Percentiles rank a stretch among this genome's conserved stretches.
phyloP scores from a whole-genome alignment of 176 grass and related monocot species.

The Lolium perenne region DNA sequence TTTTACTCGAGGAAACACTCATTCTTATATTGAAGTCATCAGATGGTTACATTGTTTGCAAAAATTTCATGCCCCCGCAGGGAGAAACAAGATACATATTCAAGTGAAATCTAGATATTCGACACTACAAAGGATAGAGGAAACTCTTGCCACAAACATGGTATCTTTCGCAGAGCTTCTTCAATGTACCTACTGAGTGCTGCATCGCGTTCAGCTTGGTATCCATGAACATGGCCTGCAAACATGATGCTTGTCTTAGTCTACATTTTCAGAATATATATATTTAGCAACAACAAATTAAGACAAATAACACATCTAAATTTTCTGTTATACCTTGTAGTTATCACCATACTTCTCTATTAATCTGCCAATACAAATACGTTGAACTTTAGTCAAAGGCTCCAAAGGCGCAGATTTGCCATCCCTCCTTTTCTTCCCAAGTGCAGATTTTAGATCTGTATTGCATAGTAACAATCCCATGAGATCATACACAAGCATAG shows the following conservation, averaged over 20 bases:
- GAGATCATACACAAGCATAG: constrained; percentile 25
- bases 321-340: constrained; percentile 64
- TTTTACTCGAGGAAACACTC: background rate
- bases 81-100: constrained; percentile 8
- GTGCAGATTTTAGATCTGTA: constrained; percentile 86
- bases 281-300: constrained; percentile 3
- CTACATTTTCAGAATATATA: background rate
- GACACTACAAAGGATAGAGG: constrained; percentile 50
- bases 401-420: constrained; percentile 72
- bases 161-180: constrained; percentile 83
- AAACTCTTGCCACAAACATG: constrained; percentile 54
- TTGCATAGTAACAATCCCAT: constrained; percentile 18
- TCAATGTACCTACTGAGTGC: constrained; percentile 71
- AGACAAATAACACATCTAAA: background rate
- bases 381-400: constrained; percentile 80
- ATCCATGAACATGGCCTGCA: constrained; percentile 98
- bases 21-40: constrained; percentile 29
- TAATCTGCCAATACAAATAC: constrained; percentile 65
- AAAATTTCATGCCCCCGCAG: constrained; percentile 35
- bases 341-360: constrained; percentile 89
- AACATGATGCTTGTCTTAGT: constrained; percentile 30
- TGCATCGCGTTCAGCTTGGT: constrained; percentile 90
- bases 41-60: constrained; percentile 23
- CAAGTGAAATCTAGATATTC: background rate
- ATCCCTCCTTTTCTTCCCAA: constrained; percentile 84